Conservation (phyloP, 768 basidiomycete species). For the Tubosaeta sp. region DNA sequence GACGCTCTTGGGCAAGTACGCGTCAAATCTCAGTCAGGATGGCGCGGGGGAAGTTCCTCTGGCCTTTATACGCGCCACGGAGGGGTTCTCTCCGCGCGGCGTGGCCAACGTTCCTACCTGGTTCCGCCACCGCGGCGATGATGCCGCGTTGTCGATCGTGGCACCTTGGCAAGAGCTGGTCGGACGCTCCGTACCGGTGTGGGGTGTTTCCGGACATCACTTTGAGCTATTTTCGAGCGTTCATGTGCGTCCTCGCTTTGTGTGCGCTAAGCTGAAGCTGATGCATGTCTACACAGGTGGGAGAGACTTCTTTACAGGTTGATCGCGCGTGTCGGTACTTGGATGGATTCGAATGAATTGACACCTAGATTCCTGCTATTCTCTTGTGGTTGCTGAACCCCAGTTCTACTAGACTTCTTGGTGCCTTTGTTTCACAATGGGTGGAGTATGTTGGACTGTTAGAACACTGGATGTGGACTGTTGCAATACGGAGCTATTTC, state of each 20-base stretch:
- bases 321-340: constrained; percentile 17
- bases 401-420: too few species aligned
- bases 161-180: constrained; percentile 47
- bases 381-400: too few species aligned
- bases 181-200: constrained; percentile 34
- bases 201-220: constrained; percentile 65
- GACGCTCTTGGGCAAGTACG: constrained; percentile 43
- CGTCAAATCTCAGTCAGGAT: constrained; percentile 27
- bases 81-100: constrained; percentile 37
- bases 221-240: constrained; percentile 50
- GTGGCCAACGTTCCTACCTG: constrained; percentile 34
- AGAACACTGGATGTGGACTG: too few species aligned
- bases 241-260: constrained; percentile 40
- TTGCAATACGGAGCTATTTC: too few species aligned
- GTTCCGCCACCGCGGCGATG: neutral
- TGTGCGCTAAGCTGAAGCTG: neutral
- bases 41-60: constrained; percentile 28
- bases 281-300: constrained; percentile 5
- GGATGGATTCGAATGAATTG: constrained; percentile 1
- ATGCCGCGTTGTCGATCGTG: constrained; percentile 16
- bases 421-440: too few species aligned
- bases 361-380: neutral
- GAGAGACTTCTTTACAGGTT: constrained; percentile 22
- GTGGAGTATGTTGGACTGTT: too few species aligned
- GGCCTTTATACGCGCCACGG: constrained; percentile 50